These are phyloP conservation scores for Daedaleopsis nitida DNA, from an alignment of 768 basidiomycete genomes.

Conservation along the genomic window DNA sequence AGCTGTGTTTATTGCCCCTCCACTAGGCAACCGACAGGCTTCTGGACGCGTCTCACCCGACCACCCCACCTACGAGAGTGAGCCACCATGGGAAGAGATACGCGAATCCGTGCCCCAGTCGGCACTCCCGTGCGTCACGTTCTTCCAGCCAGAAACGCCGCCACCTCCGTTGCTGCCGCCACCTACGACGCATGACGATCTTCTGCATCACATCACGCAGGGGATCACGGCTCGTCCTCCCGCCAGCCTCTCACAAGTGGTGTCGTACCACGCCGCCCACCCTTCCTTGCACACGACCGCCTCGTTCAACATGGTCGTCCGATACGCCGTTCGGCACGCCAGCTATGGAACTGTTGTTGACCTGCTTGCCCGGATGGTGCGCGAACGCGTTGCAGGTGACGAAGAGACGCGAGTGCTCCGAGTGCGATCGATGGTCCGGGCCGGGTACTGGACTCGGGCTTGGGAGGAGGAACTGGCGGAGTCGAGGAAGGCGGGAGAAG, in stretches of 20 bases:
- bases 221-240: constrained; percentile 36
- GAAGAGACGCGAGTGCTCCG: constrained; percentile 58
- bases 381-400: constrained; percentile 43
- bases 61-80: constrained; percentile 19
- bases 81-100: constrained; percentile 30
- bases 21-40: not conserved
- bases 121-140: not conserved
- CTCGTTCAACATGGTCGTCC: constrained; percentile 48
- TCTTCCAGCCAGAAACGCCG: constrained; percentile 4
- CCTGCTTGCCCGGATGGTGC: constrained; percentile 51
- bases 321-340: constrained; percentile 51
- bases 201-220: constrained; percentile 41
- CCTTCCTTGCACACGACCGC: constrained; percentile 37
- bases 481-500: not conserved
- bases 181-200: constrained; percentile 16
- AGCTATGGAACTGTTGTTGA: constrained; percentile 47
- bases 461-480: constrained; percentile 39
- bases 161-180: not conserved
- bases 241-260: constrained; percentile 38
- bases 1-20: constrained; percentile 3
- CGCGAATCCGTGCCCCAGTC: constrained; percentile 12
- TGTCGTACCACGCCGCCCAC: constrained; percentile 49
- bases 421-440: constrained; percentile 57
- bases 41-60: not conserved
- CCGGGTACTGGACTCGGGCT: constrained; percentile 58